phyloP scores from a whole-genome alignment of 306 rosid species.

The Spatholobus suberectus region DNA sequence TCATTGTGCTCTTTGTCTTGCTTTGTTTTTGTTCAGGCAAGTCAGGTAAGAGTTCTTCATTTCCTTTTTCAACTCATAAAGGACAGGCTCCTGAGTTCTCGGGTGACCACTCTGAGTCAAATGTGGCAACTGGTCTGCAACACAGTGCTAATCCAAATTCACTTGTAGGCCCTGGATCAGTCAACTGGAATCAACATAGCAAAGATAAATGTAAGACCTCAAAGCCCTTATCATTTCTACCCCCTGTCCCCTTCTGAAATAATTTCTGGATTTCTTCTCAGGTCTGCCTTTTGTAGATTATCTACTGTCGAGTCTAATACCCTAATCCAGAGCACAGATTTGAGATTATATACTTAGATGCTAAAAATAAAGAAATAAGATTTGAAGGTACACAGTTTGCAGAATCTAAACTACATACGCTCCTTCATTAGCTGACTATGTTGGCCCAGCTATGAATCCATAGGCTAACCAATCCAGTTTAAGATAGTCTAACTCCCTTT shows the following conservation, averaged over 20 bases:
- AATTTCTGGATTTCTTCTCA: neutral
- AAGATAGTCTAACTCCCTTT: neutral
- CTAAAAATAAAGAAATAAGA: neutral
- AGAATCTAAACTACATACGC: neutral
- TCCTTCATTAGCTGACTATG: neutral
- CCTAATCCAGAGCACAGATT: neutral
- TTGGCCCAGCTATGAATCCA: neutral
- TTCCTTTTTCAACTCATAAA: slow-evolving; percentile 13
- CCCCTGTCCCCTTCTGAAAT: neutral
- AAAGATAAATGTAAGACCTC: slow-evolving; percentile 38
- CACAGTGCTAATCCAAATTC: slow-evolving; percentile 29
- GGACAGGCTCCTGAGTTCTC: slow-evolving; percentile 25
- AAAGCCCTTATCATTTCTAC: neutral
- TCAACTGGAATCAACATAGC: slow-evolving; percentile 17
- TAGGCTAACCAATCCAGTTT: neutral
- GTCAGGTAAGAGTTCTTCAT: slow-evolving; percentile 44
- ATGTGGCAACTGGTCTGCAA: slow-evolving; percentile 36
- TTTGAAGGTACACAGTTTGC: neutral
- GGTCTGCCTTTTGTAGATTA: neutral
- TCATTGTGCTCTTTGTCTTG: neutral
- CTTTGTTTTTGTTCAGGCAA: slow-evolving; percentile 48
- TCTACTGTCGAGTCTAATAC: slow-evolving; percentile 13
- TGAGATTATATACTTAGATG: neutral
- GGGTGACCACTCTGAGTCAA: slow-evolving; percentile 42
- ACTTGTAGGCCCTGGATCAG: slow-evolving; percentile 1